Evolutionary conservation across 1,139 yeast genomes (phyloP), one percentile per base, ranked within the genome.

Genomic region (Hyphopichia khmerensis): DNA sequence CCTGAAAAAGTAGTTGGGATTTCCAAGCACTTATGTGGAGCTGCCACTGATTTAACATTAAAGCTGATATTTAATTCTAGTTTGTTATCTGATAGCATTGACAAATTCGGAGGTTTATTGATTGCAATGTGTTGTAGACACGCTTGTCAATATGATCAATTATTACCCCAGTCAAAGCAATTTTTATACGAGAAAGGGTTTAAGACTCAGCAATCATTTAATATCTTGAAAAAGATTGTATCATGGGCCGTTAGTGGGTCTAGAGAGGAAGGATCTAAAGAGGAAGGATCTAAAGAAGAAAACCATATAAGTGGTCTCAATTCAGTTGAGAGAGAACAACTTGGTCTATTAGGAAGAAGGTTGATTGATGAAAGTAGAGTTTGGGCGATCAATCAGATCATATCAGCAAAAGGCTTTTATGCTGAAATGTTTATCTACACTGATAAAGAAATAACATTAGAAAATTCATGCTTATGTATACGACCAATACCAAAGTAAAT

Each of bases 61-160:
- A 74, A 82, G 50, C 86, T 90, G 67, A 58, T 88, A 2, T 48
- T 73, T 26, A 82, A 81, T 44, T 75, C 80, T 21, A 33, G 50
- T 1, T 39, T 67, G 24, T 33, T 58, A 14, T 38, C 42, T 1
- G 43, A 45, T 8, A 39, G 44, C 8, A 37, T 36, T 5, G 40
- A 40, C 1, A 46, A 44, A 23, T 62, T 81, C 41, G 62, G 66
- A 2, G 95, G 95, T 0, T 60, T 86, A 45, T 65, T 86, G 35
- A 87, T 90, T 36, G 97, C 97, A n/a, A 83, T 90, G 87, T 90
- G 97, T 56, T 90, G 97, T 61, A 74, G 97, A 46, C 97, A 90
- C 57, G 82, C 84, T n/a, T 90, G 97, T 56, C 60, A 69, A 21
- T 74, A 75, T 41, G 64, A 69, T 9, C 77, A 77, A 60, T 55